A percentile compares a stretch with the other conserved stretches of the same genome.
These are phyloP conservation scores for Trypanosoma platydactyli DNA, from an alignment of 208 protist genomes.

Conservation along the genomic window DNA sequence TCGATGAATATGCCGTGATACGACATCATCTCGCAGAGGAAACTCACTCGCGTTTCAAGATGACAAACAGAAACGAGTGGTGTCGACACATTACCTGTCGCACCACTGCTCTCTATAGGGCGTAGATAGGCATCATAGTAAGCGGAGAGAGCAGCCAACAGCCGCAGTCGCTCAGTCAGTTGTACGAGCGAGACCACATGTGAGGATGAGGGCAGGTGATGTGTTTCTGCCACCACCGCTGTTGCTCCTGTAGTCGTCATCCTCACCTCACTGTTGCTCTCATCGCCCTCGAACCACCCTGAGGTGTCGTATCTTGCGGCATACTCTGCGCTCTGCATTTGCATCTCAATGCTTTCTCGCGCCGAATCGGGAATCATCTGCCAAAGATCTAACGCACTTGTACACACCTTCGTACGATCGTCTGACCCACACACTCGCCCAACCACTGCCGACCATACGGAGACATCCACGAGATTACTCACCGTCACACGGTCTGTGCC, in stretches of 20 bases:
- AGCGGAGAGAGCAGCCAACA: conserved; percentile 8
- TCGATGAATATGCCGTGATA: conserved; percentile 76
- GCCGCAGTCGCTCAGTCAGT: conserved; percentile 5
- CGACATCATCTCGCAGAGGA: conserved; percentile 71
- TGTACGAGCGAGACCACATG: conserved; percentile 2
- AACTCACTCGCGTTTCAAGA: conserved; percentile 49
- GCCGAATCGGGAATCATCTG: conserved; percentile 6
- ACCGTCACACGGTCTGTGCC: conserved; percentile 74
- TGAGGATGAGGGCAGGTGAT: background rate
- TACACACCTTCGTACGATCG: background rate
- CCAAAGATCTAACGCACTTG: conserved; percentile 4
- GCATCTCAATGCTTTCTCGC: conserved; percentile 10
- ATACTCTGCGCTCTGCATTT: conserved; percentile 9
- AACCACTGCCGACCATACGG: conserved; percentile 38
- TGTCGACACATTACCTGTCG: background rate
- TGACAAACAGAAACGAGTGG: conserved; percentile 35
- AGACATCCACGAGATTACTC: conserved; percentile 58
- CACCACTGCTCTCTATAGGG: conserved; percentile 1
- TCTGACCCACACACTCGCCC: conserved; percentile 13
- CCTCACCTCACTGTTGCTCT: background rate
- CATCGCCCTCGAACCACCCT: background rate
- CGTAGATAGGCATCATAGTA: conserved; percentile 23
- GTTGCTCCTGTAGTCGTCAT: background rate
- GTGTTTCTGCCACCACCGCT: background rate
- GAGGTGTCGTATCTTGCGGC: conserved; percentile 7